phyloP scores from a whole-genome alignment of 192 early-diverging fungal genomes.

The Coemansia sp. region DNA sequence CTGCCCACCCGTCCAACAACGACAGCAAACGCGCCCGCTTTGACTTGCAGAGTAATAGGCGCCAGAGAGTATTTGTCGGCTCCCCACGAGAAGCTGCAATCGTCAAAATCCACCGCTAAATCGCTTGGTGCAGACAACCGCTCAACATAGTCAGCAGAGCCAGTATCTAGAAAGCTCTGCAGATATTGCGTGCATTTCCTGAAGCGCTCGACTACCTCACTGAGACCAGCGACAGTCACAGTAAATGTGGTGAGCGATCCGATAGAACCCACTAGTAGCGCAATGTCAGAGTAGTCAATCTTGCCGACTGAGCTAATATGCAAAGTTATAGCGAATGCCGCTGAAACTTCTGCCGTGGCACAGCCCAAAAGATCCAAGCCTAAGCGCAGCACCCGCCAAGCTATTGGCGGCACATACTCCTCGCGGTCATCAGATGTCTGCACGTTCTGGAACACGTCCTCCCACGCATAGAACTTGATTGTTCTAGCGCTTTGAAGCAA shows the following conservation, averaged over 20 bases:
- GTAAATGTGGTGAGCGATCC: conserved; percentile 16
- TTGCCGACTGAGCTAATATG: conserved; percentile 39
- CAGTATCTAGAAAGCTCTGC: not conserved
- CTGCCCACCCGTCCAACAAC: conserved; percentile 82
- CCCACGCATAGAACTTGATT: conserved; percentile 67
- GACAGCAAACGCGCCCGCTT: conserved; percentile 66
- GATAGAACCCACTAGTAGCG: conserved; percentile 19
- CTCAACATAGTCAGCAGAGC: not conserved
- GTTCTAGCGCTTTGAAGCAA: conserved; percentile 53
- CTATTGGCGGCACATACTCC: conserved; percentile 10
- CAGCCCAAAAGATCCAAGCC: conserved; percentile 23
- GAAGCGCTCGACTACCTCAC: not conserved
- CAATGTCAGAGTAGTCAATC: conserved; percentile 7
- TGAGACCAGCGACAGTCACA: not conserved
- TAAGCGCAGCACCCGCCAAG: conserved; percentile 15
- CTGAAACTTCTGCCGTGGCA: conserved; percentile 51
- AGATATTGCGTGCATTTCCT: not conserved
- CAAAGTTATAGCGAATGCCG: conserved; percentile 55
- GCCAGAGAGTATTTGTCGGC: conserved; percentile 51
- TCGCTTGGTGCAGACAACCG: not conserved
- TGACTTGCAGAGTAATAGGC: conserved; percentile 56
- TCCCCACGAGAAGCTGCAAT: conserved; percentile 29
- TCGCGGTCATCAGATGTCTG: not conserved
- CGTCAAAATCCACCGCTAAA: conserved; percentile 5
- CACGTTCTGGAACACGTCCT: conserved; percentile 19